Base-by-base conservation (phyloP, 805 yeast genomes). In the Gaillardinia entomophila region DNA sequence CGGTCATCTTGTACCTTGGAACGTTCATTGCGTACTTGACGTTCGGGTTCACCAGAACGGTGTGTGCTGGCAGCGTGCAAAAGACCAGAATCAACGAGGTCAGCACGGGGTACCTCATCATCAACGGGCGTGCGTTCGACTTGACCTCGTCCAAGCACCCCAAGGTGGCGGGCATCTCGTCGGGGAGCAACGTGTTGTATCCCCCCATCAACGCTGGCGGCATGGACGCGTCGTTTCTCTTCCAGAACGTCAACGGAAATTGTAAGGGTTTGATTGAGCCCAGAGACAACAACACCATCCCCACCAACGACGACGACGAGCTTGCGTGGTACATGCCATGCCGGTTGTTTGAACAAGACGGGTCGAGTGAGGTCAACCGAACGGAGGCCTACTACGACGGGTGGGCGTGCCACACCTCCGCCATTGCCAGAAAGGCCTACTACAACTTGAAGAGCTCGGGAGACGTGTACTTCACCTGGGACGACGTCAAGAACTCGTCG, bases 251-350 rank as follows among this genome's bases (percentile, higher is more conserved):
- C 28, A 88, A 88, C 53, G 94, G 94, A 14, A 79, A 89, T 53
- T 90, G 98, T 63, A 80, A 77, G 55, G 80, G 78, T 24, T 61
- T 89, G 32, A 82, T 92, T 35, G 68, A 52, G 4, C 94, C 96
- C 28, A 75, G 75, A 42, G 73, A 62, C 3, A 73, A 79, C 49
- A 73, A 84, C 45, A 47, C 81, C 0, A 89, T 89, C 37, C 97
- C 97, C 1, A 59, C 65, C 40, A 48, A 44, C 24, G 44, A 41
- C 30, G 68, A 62, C 26, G 72, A 73, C 20, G 79, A 74, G 16
- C 55, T 90, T 45, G 97, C 95, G 12, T 89, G 96, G 96, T 92
- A 92, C 60, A 87, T 89, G 81, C 97, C 98, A 3, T 92, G 98
- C 66, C 78, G 80, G 45, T 40, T 83, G 20, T 64, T 75, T 33